A percentile compares a stretch with the other conserved stretches of the same genome.
These are phyloP conservation scores for Jamesozyma gamospora DNA, from an alignment of 805 yeast genomes.

Conservation along the genomic window DNA sequence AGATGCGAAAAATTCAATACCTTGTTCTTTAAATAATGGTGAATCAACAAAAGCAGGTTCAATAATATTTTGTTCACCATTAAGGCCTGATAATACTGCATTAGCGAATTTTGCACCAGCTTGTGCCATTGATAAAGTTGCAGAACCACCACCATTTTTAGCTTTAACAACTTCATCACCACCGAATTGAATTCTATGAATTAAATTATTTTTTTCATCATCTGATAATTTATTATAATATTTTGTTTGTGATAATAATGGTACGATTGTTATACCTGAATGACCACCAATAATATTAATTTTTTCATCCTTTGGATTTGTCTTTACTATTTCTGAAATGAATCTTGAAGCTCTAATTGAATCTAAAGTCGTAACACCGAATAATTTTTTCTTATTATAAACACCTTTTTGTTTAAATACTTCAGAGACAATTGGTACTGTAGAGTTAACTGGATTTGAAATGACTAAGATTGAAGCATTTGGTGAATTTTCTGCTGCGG, in stretches of 20 bases:
- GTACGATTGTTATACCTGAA: conserved; percentile 93
- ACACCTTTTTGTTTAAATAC: conserved; percentile 71
- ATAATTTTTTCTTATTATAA: conserved; percentile 81
- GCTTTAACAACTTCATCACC: conserved; percentile 95
- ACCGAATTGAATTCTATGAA: conserved; percentile 89
- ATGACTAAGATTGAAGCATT: conserved; percentile 74
- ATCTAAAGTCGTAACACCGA: conserved; percentile 94
- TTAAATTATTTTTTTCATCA: conserved; percentile 44
- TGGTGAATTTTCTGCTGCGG: conserved; percentile 73
- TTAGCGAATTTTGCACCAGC: conserved; percentile 75
- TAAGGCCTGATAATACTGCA: conserved; percentile 50
- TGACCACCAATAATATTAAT: conserved; percentile 95
- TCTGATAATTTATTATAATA: conserved; percentile 46
- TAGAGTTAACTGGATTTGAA: conserved; percentile 94
- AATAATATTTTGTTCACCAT: conserved; percentile 52
- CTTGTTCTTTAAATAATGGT: conserved; percentile 75
- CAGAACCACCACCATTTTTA: conserved; percentile 88
- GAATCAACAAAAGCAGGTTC: conserved; percentile 71
- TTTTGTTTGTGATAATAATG: conserved; percentile 75
- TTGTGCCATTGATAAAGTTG: conserved; percentile 87
- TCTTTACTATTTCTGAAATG: conserved; percentile 39
- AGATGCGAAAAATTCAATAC: conserved; percentile 94
- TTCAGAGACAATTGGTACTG: conserved; percentile 93
- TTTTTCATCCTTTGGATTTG: conserved; percentile 55
- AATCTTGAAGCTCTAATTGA: conserved; percentile 84